Base-by-base conservation (phyloP, 768 basidiomycete species). In the Flagelloscypha sp. region DNA sequence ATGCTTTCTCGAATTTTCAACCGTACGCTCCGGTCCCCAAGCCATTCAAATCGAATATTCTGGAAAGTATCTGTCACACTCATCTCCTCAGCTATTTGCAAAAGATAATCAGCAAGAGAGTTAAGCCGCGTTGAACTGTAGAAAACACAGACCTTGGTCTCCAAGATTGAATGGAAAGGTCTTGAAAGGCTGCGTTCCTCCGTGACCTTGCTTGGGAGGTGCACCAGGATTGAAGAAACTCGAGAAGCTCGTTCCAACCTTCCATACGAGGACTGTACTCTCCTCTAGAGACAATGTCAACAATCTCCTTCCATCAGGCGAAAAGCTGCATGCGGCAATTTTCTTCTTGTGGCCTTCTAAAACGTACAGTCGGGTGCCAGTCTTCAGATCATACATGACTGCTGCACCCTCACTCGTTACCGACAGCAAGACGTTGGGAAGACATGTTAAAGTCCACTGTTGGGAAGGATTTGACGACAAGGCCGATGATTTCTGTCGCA, bases 311-410 rank as follows among this genome's bases (percentile, higher is more conserved):
- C 95, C 95, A 48, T 99, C 95, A 0, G 92, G 84, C 6, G 90
- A 94, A 55, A 95, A 98, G 39, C 81, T 86, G 43, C 87, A 82
- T 0, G 88, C 89, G 0, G 85, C 74, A 7, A 90, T 74, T 1
- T 70, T 66, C 49, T 81, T 79, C 52, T 77, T 79, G 62, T 97
- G 93, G 0, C 88, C 83, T 48, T 98, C 93, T 8, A 99, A 75
- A 0, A 99, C 86, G 50, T 97, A 99, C 10, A 98, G 65, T 8
- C 95, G 76, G 1, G 86, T 97, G 0, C 92, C 93, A 0, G 92
- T 90, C 58, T 97, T 95, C 35, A 98, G 70, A 52, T 98, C 95
- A 52, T 95, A 98, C 81, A 95, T 90, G 39, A 89, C 71, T 35
- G 92, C 79, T 0, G 92, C 90, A 1, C 94, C 95, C 59, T 99